Percentiles rank a stretch among this genome's conserved stretches.
Conservation (phyloP, 2,329 filamentous ascomycete species). For the Pseudogymnoascus sp. region DNA sequence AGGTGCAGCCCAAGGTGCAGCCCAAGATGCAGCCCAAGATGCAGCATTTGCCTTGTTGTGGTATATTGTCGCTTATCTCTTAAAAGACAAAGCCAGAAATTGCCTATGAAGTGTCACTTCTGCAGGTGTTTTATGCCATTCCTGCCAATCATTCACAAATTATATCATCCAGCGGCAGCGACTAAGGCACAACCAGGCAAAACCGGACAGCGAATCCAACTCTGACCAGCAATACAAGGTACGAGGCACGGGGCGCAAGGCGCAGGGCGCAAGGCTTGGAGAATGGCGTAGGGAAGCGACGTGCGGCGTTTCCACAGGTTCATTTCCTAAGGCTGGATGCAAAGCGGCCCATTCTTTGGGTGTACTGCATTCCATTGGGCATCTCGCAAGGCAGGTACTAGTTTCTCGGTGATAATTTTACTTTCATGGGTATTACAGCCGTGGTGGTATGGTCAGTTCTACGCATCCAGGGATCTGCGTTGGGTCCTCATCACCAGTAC, state of each 20-base stretch:
- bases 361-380: not conserved
- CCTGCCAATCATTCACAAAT: not conserved
- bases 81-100: not conserved
- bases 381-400: not conserved
- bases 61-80: not conserved
- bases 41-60: not conserved
- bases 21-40: not conserved
- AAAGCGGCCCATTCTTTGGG: not conserved
- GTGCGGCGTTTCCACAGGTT: not conserved
- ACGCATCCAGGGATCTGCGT: not conserved
- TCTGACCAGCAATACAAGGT: not conserved
- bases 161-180: not conserved
- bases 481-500: not conserved
- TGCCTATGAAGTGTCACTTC: not conserved
- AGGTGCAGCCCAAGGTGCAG: not conserved
- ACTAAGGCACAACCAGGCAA: not conserved
- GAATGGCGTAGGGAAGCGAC: not conserved
- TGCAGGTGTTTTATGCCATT: not conserved
- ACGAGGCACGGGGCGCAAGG: not conserved
- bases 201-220: not conserved
- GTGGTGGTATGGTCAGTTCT: not conserved
- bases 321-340: not conserved
- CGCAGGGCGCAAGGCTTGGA: not conserved
- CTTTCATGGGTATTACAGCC: not conserved
- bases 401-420: not conserved